Base-by-base conservation (phyloP, 2,329 filamentous ascomycete genomes). In the Xylariales sp. region DNA sequence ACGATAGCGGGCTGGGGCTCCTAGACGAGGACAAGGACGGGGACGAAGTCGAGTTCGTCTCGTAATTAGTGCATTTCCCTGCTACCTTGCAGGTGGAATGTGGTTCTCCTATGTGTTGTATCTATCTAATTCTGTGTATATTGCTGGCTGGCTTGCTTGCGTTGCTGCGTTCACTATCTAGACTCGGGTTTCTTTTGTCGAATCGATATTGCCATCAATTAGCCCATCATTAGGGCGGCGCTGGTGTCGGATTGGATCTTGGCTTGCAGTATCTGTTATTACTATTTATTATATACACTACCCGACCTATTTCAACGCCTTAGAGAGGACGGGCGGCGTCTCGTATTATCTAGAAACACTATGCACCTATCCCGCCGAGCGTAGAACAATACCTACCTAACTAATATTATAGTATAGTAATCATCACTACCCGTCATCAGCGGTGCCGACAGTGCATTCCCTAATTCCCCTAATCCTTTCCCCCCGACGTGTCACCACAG, bases 1-100 rank as follows among this genome's bases (percentile, higher is more conserved):
- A 84, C 69, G 87, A 89, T 74, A 87, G 85, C 62, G 87, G 86
- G 0, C 73, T 89, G 57, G 86, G 85, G 0, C 79, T 89, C 30
- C 70, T 88, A 75, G 85, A 86, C 34, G 86, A 88, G 73, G 85
- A 87, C 34, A 86, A 88, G 73, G 85, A 87, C 43, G 83, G 84
- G 62, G 76, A 73, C 8, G 66, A 64, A 23, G 48, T 71, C 41
- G 72, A 72, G n/a, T 12, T 72, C 50, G 62, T 71, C 36, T 55
- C 23, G n/a, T 69, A 14, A 64, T 36, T 2, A 23, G 23, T 23
- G 23, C 23, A 14, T 67, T 36, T 43, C 23, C 23, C 23, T 23
- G 23, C 23, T 23, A 23, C 23, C 23, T 23, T 23, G 23, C 23
- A 23, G 23, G 23, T 23, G 23, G 23, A 23, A 23, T 2, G 23